Conservation (phyloP, 345 rosid genomes). For the Boechera stricta region DNA sequence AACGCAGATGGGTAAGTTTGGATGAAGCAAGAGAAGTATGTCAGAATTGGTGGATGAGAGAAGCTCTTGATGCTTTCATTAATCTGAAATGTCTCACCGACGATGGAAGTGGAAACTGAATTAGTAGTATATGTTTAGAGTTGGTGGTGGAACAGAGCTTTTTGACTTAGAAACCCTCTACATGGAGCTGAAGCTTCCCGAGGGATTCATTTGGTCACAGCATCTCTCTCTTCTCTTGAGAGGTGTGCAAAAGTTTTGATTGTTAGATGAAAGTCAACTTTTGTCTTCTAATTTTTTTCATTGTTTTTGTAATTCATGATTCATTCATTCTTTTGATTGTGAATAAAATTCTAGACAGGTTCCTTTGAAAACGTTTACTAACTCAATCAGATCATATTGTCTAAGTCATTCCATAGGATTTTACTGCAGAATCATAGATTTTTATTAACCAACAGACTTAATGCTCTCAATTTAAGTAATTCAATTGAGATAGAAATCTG, state of each 20-base stretch:
- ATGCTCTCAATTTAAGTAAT: too few relatives aligned
- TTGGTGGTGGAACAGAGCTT: constrained; percentile 32
- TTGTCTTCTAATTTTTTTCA: constrained; percentile 35
- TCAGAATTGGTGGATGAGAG: constrained; percentile 62
- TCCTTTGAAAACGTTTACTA: not conserved
- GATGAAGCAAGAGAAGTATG: constrained; percentile 58
- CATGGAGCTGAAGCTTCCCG: constrained; percentile 23
- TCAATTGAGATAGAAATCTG: too few relatives aligned
- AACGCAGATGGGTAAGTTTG: constrained; percentile 59
- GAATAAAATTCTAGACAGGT: constrained; percentile 25
- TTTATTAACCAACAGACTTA: too few relatives aligned
- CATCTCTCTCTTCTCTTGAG: constrained; percentile 25
- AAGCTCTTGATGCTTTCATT: constrained; percentile 61
- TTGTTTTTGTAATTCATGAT: constrained; percentile 27
- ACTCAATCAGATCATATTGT: not conserved
- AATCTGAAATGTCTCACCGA: constrained; percentile 28
- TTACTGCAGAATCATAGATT: too few relatives aligned
- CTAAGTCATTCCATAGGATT: too few relatives aligned
- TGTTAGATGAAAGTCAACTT: constrained; percentile 30
- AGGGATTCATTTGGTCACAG: constrained; percentile 17
- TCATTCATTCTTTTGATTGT: constrained; percentile 40
- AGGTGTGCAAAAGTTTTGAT: constrained; percentile 36
- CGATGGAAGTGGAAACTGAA: constrained; percentile 3
- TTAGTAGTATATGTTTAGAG: constrained; percentile 14
- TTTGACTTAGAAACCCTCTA: constrained; percentile 36